phyloP scores from a whole-genome alignment of 371 early-diverging fungal genomes.

The Mucor indicus region DNA sequence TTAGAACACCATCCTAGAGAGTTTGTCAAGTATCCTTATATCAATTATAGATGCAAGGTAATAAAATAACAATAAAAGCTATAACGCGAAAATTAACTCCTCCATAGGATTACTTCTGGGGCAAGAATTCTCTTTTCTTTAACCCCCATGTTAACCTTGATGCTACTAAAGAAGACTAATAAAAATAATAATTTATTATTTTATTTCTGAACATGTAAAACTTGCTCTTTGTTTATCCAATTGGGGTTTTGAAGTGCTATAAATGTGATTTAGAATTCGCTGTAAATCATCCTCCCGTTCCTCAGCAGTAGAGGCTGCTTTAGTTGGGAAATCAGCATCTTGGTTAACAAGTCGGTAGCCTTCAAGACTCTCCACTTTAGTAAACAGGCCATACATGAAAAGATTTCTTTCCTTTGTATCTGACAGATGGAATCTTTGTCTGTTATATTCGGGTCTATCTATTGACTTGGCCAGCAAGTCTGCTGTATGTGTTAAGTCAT shows the following conservation, averaged over 20 bases:
- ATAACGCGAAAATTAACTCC: too few relatives aligned
- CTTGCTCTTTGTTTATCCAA: constrained; percentile 36
- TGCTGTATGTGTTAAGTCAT: constrained; percentile 47
- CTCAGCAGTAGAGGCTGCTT: neutral
- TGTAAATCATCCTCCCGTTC: constrained; percentile 21
- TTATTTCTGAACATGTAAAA: constrained; percentile 15
- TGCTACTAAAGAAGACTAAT: neutral
- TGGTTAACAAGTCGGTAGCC: constrained; percentile 25
- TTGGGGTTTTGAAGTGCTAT: constrained; percentile 21
- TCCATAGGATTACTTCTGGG: constrained; percentile 53
- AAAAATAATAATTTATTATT: neutral
- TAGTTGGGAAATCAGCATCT: constrained; percentile 24
- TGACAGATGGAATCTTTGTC: constrained; percentile 13
- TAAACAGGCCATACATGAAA: constrained; percentile 15
- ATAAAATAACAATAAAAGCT: too few relatives aligned
- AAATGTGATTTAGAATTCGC: constrained; percentile 24
- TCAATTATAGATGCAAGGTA: constrained; percentile 20
- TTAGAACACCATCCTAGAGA: constrained; percentile 41
- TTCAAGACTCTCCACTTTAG: constrained; percentile 29
- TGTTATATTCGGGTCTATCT: constrained; percentile 26
- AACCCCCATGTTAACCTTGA: constrained; percentile 47
- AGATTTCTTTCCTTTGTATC: constrained; percentile 10
- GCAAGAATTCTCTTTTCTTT: constrained; percentile 48
- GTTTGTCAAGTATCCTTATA: constrained; percentile 43
- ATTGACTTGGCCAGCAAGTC: constrained; percentile 53